Evolutionary conservation across 352 stramenopile species (phyloP).

Genomic region (Globisporangium echinulatum): DNA sequence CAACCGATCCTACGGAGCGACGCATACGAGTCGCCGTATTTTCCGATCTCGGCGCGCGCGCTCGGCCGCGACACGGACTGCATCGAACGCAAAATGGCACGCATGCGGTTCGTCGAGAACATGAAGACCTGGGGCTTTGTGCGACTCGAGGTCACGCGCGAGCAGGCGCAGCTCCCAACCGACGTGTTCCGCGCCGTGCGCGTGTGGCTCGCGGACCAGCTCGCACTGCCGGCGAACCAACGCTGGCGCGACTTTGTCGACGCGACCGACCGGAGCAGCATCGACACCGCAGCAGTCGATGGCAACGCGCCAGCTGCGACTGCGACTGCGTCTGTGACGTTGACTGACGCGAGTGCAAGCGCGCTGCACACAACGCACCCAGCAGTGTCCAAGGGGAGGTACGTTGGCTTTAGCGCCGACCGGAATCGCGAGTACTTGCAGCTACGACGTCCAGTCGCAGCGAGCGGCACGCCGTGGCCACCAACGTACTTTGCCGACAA

Average conservation of each 20-base stretch:
- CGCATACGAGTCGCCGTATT: conserved; percentile 60
- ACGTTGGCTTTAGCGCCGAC: conserved; percentile 68
- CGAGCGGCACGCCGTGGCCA: conserved; percentile 72
- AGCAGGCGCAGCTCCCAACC: conserved; percentile 51
- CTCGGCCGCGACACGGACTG: conserved; percentile 26
- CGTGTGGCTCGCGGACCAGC: conserved; percentile 49
- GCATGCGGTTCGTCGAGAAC: conserved; percentile 57
- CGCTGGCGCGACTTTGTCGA: conserved; percentile 76
- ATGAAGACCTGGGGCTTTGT: conserved; percentile 73
- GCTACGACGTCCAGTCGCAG: conserved; percentile 50
- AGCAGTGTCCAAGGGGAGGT: conserved; percentile 53
- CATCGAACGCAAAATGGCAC: conserved; percentile 45
- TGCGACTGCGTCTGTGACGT: too few relatives aligned
- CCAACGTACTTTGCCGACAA: conserved; percentile 56
- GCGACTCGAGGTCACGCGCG: conserved; percentile 50
- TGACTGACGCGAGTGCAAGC: conserved; percentile 7
- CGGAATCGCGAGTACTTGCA: conserved; percentile 78
- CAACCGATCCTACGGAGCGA: conserved; percentile 42
- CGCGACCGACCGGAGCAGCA: conserved; percentile 7
- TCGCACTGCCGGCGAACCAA: conserved; percentile 37
- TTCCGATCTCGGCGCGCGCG: conserved; percentile 37
- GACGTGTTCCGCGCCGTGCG: conserved; percentile 54
- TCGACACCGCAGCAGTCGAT: conserved; percentile 1
- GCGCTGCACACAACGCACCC: conserved; percentile 25
- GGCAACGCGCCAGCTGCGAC: conserved; percentile 3